Conservation (phyloP, 805 yeast genomes). For the Lipomyces yamanashiensis region DNA sequence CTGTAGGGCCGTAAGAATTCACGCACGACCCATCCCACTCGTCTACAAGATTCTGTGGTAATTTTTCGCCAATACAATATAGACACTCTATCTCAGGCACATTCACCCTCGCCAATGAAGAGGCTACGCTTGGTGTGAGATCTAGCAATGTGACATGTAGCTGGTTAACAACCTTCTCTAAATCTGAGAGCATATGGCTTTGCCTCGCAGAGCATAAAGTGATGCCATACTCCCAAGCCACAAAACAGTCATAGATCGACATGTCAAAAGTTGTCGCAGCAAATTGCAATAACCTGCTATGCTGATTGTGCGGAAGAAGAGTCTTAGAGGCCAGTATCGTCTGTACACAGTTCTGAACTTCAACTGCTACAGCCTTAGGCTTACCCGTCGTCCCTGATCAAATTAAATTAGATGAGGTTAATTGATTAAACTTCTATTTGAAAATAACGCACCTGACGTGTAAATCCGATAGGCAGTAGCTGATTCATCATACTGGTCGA, state of each 20-base stretch:
- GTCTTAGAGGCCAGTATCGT: constrained; percentile 29
- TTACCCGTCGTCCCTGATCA: constrained; percentile 34
- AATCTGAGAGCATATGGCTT: constrained; percentile 23
- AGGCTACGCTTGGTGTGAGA: constrained; percentile 39
- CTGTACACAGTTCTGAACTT: constrained; percentile 30
- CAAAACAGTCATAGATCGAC: constrained; percentile 38
- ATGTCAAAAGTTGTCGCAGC: constrained; percentile 37
- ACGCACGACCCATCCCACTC: constrained; percentile 37
- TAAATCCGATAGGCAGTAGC: constrained; percentile 35
- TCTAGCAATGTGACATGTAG: constrained; percentile 34
- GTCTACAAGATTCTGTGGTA: constrained; percentile 30
- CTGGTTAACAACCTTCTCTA: constrained; percentile 24
- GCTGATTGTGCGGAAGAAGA: constrained; percentile 18
- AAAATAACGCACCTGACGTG: constrained; percentile 32
- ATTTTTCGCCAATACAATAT: constrained; percentile 39
- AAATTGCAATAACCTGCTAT: constrained; percentile 31
- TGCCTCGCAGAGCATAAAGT: constrained; percentile 36
- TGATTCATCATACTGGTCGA: not conserved
- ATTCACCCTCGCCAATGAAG: constrained; percentile 18
- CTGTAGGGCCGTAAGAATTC: constrained; percentile 41
- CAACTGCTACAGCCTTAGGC: constrained; percentile 38
- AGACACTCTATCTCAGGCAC: constrained; percentile 35
- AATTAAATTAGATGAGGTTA: not conserved
- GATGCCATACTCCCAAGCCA: constrained; percentile 36
- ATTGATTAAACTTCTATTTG: not conserved